These are phyloP conservation scores for Cladophialophora carrionii DNA, from an alignment of 2,329 filamentous ascomycete species.

Conservation along the genomic window DNA sequence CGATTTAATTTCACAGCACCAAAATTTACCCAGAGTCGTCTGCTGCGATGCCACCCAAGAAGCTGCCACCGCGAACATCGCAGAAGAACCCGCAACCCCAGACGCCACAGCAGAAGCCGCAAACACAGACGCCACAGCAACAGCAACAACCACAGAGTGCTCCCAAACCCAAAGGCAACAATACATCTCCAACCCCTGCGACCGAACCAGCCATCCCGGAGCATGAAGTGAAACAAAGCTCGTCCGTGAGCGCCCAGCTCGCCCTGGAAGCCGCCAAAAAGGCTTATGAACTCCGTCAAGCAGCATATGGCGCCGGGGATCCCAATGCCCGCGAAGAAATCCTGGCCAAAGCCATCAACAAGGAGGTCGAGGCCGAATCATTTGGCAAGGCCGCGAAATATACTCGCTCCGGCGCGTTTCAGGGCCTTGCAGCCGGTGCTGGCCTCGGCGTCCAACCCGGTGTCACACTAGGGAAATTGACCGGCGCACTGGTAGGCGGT, in stretches of 20 bases:
- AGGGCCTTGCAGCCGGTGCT: slow-evolving; percentile 47
- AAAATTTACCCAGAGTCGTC: background rate
- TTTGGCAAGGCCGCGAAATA: slow-evolving; percentile 50
- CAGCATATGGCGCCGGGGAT: slow-evolving; percentile 46
- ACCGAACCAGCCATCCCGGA: slow-evolving; percentile 39
- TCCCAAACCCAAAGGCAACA: slow-evolving; percentile 12
- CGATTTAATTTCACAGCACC: too few relatives aligned
- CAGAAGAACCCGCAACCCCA: slow-evolving; percentile 4
- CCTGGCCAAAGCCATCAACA: slow-evolving; percentile 47
- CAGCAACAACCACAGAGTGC: background rate
- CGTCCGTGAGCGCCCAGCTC: slow-evolving; percentile 45
- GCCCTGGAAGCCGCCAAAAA: slow-evolving; percentile 46
- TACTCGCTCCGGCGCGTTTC: slow-evolving; percentile 46
- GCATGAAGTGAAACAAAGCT: slow-evolving; percentile 47
- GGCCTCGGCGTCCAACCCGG: slow-evolving; percentile 41
- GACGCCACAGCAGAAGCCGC: background rate
- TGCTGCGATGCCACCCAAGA: slow-evolving; percentile 9
- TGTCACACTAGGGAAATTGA: slow-evolving; percentile 26
- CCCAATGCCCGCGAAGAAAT: slow-evolving; percentile 46
- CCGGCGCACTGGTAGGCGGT: slow-evolving; percentile 26
- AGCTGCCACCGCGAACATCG: background rate
- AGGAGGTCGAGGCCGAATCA: slow-evolving; percentile 48
- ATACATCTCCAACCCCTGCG: slow-evolving; percentile 2
- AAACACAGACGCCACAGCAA: slow-evolving; percentile 3
- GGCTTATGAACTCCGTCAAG: slow-evolving; percentile 47